phyloP scores from a whole-genome alignment of 2,329 filamentous ascomycete species.

The Talaromyces sp. region DNA sequence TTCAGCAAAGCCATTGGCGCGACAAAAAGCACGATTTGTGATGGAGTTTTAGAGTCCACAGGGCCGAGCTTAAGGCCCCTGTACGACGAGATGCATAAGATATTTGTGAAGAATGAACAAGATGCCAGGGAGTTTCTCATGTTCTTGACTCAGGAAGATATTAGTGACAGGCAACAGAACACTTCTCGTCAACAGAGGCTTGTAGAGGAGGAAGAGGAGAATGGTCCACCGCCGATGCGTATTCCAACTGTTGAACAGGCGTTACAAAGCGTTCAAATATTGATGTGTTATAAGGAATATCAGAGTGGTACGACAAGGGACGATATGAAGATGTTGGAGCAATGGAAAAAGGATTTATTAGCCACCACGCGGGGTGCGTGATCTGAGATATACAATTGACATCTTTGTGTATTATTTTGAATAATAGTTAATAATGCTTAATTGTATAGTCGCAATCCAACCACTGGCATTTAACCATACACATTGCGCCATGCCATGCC shows the following conservation, averaged over 20 bases:
- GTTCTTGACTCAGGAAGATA: background rate
- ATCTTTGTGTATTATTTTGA: background rate
- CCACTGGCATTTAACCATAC: background rate
- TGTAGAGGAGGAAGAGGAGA: background rate
- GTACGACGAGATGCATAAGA: background rate
- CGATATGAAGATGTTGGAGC: background rate
- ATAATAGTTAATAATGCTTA: background rate
- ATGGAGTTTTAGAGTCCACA: background rate
- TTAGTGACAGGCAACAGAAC: background rate
- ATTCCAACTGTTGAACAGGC: background rate
- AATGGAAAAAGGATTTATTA: background rate
- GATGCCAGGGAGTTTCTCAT: background rate
- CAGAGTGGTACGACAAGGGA: background rate
- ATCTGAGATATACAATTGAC: background rate
- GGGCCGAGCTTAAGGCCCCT: background rate
- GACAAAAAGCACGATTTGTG: background rate
- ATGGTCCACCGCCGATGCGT: background rate
- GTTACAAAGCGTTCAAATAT: background rate
- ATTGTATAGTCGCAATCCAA: background rate
- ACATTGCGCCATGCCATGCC: background rate
- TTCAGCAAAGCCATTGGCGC: background rate
- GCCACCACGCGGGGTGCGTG: background rate
- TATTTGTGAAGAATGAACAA: background rate
- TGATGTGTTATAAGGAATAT: background rate
- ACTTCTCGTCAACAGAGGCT: background rate